These are phyloP conservation scores for Fusarium sp. DNA, from an alignment of 2,329 filamentous ascomycete species.

Conservation along the genomic window DNA sequence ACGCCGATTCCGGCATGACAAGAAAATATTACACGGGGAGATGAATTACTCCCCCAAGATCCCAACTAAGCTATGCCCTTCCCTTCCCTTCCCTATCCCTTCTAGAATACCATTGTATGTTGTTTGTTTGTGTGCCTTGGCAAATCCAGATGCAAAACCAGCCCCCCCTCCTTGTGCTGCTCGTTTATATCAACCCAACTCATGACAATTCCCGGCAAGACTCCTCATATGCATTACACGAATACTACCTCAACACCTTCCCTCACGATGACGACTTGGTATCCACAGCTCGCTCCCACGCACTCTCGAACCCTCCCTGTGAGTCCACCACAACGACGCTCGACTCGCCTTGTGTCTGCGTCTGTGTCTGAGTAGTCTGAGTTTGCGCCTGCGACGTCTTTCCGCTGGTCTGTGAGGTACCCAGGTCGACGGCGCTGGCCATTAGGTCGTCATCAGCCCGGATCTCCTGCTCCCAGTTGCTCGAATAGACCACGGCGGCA, in stretches of 20 bases:
- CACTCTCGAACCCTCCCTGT: conserved; percentile 69
- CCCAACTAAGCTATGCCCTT: conserved; percentile 15
- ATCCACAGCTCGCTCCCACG: conserved; percentile 72
- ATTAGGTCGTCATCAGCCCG: conserved; percentile 56
- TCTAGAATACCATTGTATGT: conserved; percentile 23
- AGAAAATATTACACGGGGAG: conserved; percentile 32
- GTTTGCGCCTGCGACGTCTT: conserved; percentile 27
- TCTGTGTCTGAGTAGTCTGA: conserved; percentile 27
- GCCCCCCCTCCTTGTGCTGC: conserved; percentile 8
- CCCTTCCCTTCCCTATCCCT: not conserved
- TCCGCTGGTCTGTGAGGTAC: conserved; percentile 33
- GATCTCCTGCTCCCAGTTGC: conserved; percentile 80
- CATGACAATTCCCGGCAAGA: conserved; percentile 22
- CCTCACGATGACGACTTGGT: conserved; percentile 29
- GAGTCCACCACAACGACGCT: conserved; percentile 65
- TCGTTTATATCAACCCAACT: conserved; percentile 17
- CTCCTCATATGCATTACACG: conserved; percentile 28
- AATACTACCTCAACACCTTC: conserved; percentile 5
- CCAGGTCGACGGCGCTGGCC: conserved; percentile 51
- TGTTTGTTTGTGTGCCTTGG: conserved; percentile 18
- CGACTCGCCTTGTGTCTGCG: conserved; percentile 51
- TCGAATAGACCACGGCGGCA: conserved; percentile 87
- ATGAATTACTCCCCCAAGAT: not conserved
- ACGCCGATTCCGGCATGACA: conserved; percentile 34
- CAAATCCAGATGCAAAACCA: conserved; percentile 25